Evolutionary conservation across 2,329 filamentous ascomycete species (phyloP).

Genomic region (Rutstroemia sp.): DNA sequence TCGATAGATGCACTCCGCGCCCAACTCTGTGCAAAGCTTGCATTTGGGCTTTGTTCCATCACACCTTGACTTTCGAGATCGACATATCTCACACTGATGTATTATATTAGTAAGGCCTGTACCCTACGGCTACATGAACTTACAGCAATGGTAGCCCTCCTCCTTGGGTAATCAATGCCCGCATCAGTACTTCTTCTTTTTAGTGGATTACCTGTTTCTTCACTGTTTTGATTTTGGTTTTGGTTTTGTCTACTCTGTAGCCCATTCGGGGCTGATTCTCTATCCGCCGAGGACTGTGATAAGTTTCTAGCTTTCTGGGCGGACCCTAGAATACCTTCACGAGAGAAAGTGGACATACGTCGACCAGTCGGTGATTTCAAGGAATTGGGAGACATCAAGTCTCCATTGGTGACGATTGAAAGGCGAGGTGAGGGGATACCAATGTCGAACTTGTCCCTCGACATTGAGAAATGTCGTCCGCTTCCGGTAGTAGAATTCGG

Average conservation of each 20-base stretch:
- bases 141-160: slow-evolving; percentile 60
- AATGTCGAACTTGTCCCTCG: slow-evolving; percentile 26
- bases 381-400: slow-evolving; percentile 21
- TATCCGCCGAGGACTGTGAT: slow-evolving; percentile 46
- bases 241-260: slow-evolving; percentile 33
- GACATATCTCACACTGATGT: slow-evolving; percentile 68
- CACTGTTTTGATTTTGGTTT: slow-evolving; percentile 28
- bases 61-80: slow-evolving; percentile 72
- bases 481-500: slow-evolving; percentile 22
- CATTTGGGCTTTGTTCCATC: slow-evolving; percentile 77
- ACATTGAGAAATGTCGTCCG: slow-evolving; percentile 25
- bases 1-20: slow-evolving; percentile 76
- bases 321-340: slow-evolving; percentile 46
- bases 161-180: slow-evolving; percentile 55
- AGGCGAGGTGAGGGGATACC: slow-evolving; percentile 25
- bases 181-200: slow-evolving; percentile 57
- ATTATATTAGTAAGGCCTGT: background rate
- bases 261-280: slow-evolving; percentile 30
- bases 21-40: slow-evolving; percentile 74
- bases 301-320: slow-evolving; percentile 48
- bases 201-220: slow-evolving; percentile 50
- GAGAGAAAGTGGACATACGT: slow-evolving; percentile 43
- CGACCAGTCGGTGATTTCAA: slow-evolving; percentile 45
- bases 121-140: slow-evolving; percentile 25
- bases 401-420: slow-evolving; percentile 20